Evolutionary conservation across 2,329 filamentous ascomycete genomes (phyloP), one percentile per base, ranked within the genome.

Genomic region (Salinomyces thailandicus): DNA sequence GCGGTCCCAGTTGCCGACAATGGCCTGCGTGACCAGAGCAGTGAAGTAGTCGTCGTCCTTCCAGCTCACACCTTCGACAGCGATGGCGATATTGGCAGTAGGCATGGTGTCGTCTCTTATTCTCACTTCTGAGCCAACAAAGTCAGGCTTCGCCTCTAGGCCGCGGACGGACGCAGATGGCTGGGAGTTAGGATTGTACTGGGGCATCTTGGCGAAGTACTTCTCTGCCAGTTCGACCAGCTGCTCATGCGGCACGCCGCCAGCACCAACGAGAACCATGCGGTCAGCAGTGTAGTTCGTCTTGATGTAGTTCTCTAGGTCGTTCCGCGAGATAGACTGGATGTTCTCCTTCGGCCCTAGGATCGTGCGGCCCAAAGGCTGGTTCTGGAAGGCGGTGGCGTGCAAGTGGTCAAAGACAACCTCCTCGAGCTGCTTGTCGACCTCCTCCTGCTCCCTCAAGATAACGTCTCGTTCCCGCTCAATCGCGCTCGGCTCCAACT

Each of bases 11-110:
- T 98, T 98, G 61, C 91, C 91, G 51, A 98, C 87, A 54, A 98
- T 96, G 56, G 91, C 91, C 73, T 98, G 91, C 41, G 91, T 85
- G 50, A 98, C 89, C 39, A 98, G 75, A 45, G 84, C 93, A 54
- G 91, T 95, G 73, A 95, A 98, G 77, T 98, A 98, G 69, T 96
- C 89, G 46, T 93, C 84, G 53, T 94, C 89, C 71, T 85, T 93
- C 91, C 91, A 98, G 81, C 86, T 93, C 39, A 98, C 91, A 78
- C 91, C 91, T 75, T 98, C 91, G 33, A 98, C 91, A 42, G 91
- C 89, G 59, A 98, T 86, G 58, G 93, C 91, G 54, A 98, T 93
- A 75, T 98, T 89, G 62, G 91, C 91, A 48, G 87, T 91, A 54
- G 82, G 82, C 66, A 96, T 84, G 56, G 82, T 93, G 68, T 98